These are phyloP conservation scores for Alloteropsis angusta DNA, from an alignment of 202 grass and related monocot genomes.

Conservation along the genomic window DNA sequence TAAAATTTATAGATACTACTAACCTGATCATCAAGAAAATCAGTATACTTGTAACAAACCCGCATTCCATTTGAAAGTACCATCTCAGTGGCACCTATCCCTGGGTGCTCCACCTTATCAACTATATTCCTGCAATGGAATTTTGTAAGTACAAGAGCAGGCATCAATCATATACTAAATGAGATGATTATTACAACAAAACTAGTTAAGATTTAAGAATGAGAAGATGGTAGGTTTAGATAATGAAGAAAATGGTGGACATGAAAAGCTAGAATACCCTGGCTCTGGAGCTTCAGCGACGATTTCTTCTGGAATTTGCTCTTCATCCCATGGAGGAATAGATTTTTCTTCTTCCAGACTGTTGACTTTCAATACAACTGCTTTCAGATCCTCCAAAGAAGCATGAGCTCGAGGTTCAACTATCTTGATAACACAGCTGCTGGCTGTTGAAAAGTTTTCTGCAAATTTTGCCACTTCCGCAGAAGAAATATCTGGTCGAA, in stretches of 20 bases:
- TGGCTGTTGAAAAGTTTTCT: conserved; percentile 74
- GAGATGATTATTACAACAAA: neutral
- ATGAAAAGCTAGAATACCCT: conserved; percentile 48
- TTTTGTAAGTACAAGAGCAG: conserved; percentile 11
- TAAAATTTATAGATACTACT: conserved; percentile 3
- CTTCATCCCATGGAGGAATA: conserved; percentile 89
- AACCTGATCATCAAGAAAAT: conserved; percentile 99
- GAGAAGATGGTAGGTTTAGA: neutral
- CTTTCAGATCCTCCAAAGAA: conserved; percentile 73
- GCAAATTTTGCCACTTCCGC: conserved; percentile 74
- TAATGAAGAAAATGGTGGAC: neutral
- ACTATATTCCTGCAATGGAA: conserved; percentile 59
- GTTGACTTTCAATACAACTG: conserved; percentile 66
- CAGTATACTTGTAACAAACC: conserved; percentile 89
- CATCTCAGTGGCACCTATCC: conserved; percentile 82
- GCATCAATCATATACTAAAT: conserved; percentile 1
- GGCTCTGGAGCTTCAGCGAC: conserved; percentile 65
- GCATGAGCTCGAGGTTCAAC: conserved; percentile 82
- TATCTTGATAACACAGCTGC: conserved; percentile 96
- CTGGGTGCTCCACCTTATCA: conserved; percentile 68
- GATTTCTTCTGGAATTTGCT: conserved; percentile 97
- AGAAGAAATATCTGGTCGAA: conserved; percentile 73
- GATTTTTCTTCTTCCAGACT: conserved; percentile 55
- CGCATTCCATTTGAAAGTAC: conserved; percentile 94
- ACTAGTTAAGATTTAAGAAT: conserved; percentile 18